phyloP scores from a whole-genome alignment of 2,329 filamentous ascomycete genomes.

The Ceratocystis ficicola region DNA sequence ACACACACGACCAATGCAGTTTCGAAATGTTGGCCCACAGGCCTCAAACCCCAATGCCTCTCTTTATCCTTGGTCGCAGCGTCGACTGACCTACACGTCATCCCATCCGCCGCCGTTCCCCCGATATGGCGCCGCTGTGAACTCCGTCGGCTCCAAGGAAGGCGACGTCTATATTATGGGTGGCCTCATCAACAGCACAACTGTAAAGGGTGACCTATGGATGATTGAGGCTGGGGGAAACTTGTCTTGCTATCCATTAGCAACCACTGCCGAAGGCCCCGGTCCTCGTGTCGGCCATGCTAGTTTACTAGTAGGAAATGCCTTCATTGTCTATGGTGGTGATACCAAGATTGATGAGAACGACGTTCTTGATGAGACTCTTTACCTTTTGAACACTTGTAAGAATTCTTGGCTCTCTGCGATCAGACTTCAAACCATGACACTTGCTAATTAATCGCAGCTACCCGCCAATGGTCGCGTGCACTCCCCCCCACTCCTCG shows the following conservation, averaged over 20 bases:
- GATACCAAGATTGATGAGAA: conserved; percentile 94
- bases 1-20: conserved; percentile 30
- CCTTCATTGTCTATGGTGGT: conserved; percentile 96
- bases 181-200: conserved; percentile 84
- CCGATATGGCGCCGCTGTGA: conserved; percentile 92
- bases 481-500: conserved; percentile 76
- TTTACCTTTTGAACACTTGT: conserved; percentile 97
- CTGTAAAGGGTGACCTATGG: conserved; percentile 95
- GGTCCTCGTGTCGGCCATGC: conserved; percentile 90
- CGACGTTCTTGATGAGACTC: conserved; percentile 82
- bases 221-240: conserved; percentile 84
- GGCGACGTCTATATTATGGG: conserved; percentile 98
- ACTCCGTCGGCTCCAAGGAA: conserved; percentile 84
- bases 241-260: conserved; percentile 81
- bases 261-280: conserved; percentile 85
- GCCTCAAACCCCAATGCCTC: conserved; percentile 54
- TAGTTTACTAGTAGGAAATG: conserved; percentile 89
- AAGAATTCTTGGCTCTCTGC: conserved; percentile 31
- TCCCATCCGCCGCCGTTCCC: conserved; percentile 80
- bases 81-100: conserved; percentile 72
- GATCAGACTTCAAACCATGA: background rate
- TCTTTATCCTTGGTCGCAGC: conserved; percentile 92
- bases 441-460: conserved; percentile 35
- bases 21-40: conserved; percentile 39
- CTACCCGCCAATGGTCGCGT: conserved; percentile 94